These are phyloP conservation scores for Zygoascus tannicola DNA, from an alignment of 805 yeast genomes.

Conservation along the genomic window DNA sequence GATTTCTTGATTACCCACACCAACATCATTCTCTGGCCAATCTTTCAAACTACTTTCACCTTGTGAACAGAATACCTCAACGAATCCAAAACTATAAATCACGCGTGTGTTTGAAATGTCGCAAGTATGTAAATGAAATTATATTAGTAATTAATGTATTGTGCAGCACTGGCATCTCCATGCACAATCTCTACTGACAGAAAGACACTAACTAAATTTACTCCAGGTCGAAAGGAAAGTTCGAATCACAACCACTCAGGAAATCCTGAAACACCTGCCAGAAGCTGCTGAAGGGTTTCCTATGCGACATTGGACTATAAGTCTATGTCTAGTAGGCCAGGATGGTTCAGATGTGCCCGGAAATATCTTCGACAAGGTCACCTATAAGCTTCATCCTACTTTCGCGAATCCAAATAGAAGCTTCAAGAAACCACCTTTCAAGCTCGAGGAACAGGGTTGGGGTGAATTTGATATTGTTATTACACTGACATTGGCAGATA, in stretches of 20 bases:
- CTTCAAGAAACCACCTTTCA: constrained; percentile 75
- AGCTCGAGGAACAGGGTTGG: constrained; percentile 92
- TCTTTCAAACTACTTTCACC: too few species aligned
- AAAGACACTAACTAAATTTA: too few species aligned
- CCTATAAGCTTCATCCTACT: constrained; percentile 91
- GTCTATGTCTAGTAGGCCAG: constrained; percentile 63
- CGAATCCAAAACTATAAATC: too few species aligned
- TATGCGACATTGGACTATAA: constrained; percentile 87
- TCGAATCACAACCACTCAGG: constrained; percentile 80
- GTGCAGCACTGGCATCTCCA: too few species aligned
- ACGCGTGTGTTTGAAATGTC: too few species aligned
- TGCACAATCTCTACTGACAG: too few species aligned
- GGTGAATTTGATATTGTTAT: constrained; percentile 92
- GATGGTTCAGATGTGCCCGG: constrained; percentile 82
- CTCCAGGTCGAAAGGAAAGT: constrained; percentile 71
- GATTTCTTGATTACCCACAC: too few species aligned
- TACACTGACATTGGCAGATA: constrained; percentile 66
- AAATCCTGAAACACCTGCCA: constrained; percentile 68
- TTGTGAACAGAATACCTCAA: too few species aligned
- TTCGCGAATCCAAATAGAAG: constrained; percentile 81
- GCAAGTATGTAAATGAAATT: too few species aligned
- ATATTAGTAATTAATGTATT: too few species aligned
- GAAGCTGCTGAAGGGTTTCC: constrained; percentile 88
- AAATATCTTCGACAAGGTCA: constrained; percentile 78
- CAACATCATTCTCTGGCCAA: too few species aligned